Evolutionary conservation across 1,284 basidiomycete genomes (phyloP).

Genomic region (Fomitiporia mediterranea): DNA sequence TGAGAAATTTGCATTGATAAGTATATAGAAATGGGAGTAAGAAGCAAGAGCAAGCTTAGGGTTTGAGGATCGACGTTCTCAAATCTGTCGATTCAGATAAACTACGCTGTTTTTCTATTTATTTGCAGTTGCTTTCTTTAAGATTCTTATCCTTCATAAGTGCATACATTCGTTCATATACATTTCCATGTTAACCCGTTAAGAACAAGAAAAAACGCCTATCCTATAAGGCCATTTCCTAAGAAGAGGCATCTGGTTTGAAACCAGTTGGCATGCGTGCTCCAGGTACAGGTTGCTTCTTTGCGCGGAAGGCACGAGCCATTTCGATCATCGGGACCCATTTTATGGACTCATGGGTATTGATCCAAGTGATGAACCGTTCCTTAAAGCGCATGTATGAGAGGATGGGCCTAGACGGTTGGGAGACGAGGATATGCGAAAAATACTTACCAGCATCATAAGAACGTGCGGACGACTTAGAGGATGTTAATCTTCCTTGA

Average conservation of each 20-base stretch:
- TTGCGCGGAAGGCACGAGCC: conserved; percentile 45
- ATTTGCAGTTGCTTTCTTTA: too few species aligned
- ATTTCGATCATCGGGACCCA: conserved; percentile 74
- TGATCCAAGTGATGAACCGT: conserved; percentile 76
- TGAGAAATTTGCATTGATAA: too few species aligned
- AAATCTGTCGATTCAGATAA: too few species aligned
- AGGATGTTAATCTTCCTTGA: background rate
- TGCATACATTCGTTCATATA: too few species aligned
- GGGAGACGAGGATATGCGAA: background rate
- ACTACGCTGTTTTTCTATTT: too few species aligned
- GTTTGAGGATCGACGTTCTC: too few species aligned
- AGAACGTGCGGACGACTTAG: conserved; percentile 51
- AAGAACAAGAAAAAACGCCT: too few species aligned
- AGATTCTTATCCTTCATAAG: too few species aligned
- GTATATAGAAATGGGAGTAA: too few species aligned
- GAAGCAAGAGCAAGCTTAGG: too few species aligned
- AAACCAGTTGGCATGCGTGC: conserved; percentile 43
- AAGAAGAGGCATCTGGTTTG: background rate
- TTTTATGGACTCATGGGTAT: conserved; percentile 64
- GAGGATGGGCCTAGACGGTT: background rate
- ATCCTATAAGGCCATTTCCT: too few species aligned
- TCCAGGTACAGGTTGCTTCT: conserved; percentile 27
- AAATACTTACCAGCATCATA: conserved; percentile 56
- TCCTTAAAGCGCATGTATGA: conserved; percentile 38
- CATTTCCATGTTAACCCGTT: too few species aligned